These are phyloP conservation scores for Coelastrella sp. DNA, from an alignment of 139 green algal genomes.

Conservation along the genomic window DNA sequence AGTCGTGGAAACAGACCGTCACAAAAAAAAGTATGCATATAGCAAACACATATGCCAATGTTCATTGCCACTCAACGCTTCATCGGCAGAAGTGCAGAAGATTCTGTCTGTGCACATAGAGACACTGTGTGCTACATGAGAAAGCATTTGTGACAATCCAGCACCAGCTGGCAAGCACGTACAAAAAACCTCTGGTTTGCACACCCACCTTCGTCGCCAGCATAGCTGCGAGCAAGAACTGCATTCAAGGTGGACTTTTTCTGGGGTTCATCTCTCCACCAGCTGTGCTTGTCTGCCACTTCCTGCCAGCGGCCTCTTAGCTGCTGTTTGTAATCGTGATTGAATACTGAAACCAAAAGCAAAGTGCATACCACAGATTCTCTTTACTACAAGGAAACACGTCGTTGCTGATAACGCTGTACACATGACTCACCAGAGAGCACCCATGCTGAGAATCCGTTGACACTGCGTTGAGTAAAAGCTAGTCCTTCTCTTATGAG, in stretches of 20 bases:
- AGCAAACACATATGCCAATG: too few species aligned
- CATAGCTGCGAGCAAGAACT: conserved; percentile 32
- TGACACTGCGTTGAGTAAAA: conserved; percentile 24
- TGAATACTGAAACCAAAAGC: conserved; percentile 11
- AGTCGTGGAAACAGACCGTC: too few species aligned
- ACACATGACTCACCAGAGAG: conserved; percentile 27
- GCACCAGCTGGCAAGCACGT: background rate
- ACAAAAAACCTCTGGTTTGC: background rate
- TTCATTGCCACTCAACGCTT: too few species aligned
- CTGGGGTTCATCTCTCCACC: background rate
- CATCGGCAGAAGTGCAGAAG: too few species aligned
- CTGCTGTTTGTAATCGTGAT: conserved; percentile 36
- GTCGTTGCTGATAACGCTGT: background rate
- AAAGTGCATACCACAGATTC: background rate
- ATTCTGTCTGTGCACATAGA: too few species aligned
- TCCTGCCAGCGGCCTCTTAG: conserved; percentile 18
- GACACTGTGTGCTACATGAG: too few species aligned
- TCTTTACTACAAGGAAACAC: background rate
- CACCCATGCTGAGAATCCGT: conserved; percentile 28
- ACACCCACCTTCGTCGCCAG: background rate
- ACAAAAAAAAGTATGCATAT: too few species aligned
- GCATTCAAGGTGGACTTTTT: conserved; percentile 33
- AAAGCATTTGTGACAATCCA: too few species aligned
- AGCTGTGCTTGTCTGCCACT: background rate
- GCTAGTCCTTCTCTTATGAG: conserved; percentile 29